Evolutionary conservation across 2,329 filamentous ascomycete genomes (phyloP).

Genomic region (Apiospora kogelbergensis): DNA sequence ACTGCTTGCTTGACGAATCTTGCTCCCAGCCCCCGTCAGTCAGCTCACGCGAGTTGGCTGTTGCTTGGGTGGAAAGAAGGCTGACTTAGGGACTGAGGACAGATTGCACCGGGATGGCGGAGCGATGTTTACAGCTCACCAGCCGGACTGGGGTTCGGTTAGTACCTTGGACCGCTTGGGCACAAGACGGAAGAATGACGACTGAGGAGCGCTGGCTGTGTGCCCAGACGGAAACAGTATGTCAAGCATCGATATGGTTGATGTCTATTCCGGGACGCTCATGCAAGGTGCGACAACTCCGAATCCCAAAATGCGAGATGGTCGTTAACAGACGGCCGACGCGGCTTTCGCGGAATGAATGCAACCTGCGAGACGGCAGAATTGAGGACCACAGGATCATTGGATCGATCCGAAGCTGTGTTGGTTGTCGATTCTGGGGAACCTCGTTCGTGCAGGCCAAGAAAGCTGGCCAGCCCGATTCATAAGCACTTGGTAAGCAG

Average conservation of each 20-base stretch:
- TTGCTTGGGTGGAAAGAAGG: background rate
- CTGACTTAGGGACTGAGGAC: background rate
- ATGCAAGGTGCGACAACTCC: background rate
- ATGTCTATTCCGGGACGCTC: background rate
- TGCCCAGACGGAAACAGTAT: background rate
- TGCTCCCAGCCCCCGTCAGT: background rate
- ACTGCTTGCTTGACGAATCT: background rate
- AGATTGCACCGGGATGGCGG: background rate
- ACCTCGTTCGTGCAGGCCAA: background rate
- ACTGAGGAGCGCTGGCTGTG: background rate
- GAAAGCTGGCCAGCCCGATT: background rate
- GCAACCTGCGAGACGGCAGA: background rate
- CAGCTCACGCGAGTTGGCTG: background rate
- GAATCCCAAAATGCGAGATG: background rate
- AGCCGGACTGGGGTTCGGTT: background rate
- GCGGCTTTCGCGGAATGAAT: background rate
- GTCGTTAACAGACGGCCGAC: background rate
- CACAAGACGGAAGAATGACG: background rate
- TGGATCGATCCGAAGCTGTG: background rate
- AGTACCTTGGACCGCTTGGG: background rate
- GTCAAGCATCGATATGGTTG: background rate
- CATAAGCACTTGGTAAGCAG: conserved; percentile 1
- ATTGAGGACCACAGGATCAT: background rate
- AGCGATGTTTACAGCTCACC: background rate
- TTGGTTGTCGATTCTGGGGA: background rate